A percentile compares a stretch with the other conserved stretches of the same genome.
Conservation (phyloP, 2,329 filamentous ascomycete genomes). For the Microdochium nivale region DNA sequence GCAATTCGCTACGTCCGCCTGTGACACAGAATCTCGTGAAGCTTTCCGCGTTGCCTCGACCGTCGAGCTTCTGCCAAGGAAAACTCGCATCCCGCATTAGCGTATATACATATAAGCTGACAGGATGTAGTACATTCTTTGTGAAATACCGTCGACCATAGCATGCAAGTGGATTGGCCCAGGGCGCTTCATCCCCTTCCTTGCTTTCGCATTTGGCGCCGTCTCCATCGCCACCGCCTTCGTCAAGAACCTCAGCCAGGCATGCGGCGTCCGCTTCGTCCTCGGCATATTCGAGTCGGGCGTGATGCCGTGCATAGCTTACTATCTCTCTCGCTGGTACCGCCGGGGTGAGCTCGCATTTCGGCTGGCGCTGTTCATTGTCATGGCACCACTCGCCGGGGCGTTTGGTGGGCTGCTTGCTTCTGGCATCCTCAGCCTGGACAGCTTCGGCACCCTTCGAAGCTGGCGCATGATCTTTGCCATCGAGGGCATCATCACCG, state of each 20-base stretch:
- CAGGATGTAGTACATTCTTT: slow-evolving; percentile 52
- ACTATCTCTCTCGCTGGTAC: slow-evolving; percentile 67
- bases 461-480: slow-evolving; percentile 63
- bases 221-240: slow-evolving; percentile 59
- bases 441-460: slow-evolving; percentile 33
- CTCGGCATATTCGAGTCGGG: slow-evolving; percentile 65
- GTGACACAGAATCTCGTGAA: too few relatives aligned
- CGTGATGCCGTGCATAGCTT: slow-evolving; percentile 66
- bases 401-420: slow-evolving; percentile 1
- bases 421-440: slow-evolving; percentile 1
- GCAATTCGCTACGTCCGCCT: too few relatives aligned
- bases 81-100: too few relatives aligned
- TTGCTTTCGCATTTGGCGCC: slow-evolving; percentile 54
- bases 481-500: slow-evolving; percentile 54
- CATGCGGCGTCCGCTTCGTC: slow-evolving; percentile 56
- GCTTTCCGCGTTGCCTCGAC: too few relatives aligned
- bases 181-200: slow-evolving; percentile 60
- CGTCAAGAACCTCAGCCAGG: slow-evolving; percentile 41
- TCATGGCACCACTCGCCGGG: slow-evolving; percentile 46
- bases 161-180: slow-evolving; percentile 64
- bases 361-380: slow-evolving; percentile 59
- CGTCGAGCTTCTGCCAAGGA: too few relatives aligned
- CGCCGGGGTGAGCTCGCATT: slow-evolving; percentile 60
- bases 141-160: slow-evolving; percentile 62
- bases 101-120: too few relatives aligned